Base-by-base conservation (phyloP, 331 rosid species). In the Saraca asoca region DNA sequence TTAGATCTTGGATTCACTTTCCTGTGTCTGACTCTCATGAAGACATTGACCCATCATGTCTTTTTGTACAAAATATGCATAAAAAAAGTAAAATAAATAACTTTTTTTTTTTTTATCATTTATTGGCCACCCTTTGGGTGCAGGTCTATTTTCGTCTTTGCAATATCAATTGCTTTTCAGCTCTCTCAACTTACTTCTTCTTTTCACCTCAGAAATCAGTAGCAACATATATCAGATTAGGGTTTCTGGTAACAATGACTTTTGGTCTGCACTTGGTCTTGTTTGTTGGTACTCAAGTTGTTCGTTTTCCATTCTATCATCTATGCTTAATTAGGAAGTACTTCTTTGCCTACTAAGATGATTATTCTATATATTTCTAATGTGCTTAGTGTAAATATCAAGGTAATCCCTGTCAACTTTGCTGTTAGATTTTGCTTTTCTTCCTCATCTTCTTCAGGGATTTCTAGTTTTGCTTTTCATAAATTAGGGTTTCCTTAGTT, bases 31-130 rank as follows among this genome's bases (percentile, higher is more conserved):
- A 79, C 81, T 85, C 85, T 82, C 81, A 80, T 78, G 82, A 82
- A 74, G 88, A 83, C 81, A 81, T 57, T 68, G 92, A 74, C 90
- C 82, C 85, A 77, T 83, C 81, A 64, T 64, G 67, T 54, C 71
- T 46, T 24, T 38, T 43, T 46, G 15, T 42, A 31, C 3, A 24
- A 24, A 24, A 24, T 24, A 24, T 24, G 3, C 31, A 58, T 35
- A 19, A n/a, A 24, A 24, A 24, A 24, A 24, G 31, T 24, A 1
- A 14, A 19, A 24, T 15, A 39, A 29, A n/a, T 51, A 43, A 48
- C 51, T 58, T 31, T 37, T 52, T 37, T 12, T 55, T n/a, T 16
- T 43, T 42, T 7, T 10, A 9, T 42, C 11, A 10, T 2, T 35
- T 46, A 24, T 49, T 44, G 65, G 70, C 34, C 70, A 75, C 42